Evolutionary conservation across 345 rosid species (phyloP), one percentile per base, ranked within the genome.

Genomic region (Salix brachista): DNA sequence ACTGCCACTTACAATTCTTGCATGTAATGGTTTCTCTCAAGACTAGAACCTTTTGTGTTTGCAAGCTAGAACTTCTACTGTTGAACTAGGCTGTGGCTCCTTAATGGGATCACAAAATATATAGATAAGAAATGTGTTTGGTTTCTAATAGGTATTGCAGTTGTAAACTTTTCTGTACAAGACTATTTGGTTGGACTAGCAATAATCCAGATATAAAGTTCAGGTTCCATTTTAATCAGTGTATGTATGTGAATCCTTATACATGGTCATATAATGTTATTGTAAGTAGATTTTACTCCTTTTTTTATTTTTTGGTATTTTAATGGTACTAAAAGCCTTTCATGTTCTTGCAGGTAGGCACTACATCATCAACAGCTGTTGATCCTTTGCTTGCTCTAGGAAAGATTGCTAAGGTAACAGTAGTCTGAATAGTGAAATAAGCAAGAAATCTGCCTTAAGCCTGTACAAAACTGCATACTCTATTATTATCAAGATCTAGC

Each of bases 291-390:
- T 5, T 71, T 44, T 60, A 32, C 12, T 19, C 19, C 50, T 13
- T 44, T 44, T 3, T 46, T 12, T 12, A 4, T 14, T 46, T 46
- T 46, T 46, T 46, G 17, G 52, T 13, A 12, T 12, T 13, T 46
- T 46, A 46, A 46, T 14, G 52, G 52, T 46, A 14, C 14, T 69
- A 6, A 14, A 69, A 65, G 41, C 37, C 62, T 76, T 36, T 60
- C 71, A 37, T 76, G 19, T 56, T 70, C 73, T 65, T 78, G 66
- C 83, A 94, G 98, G 92, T 91, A 65, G 98, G 98, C 12, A 90
- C 96, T 52, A 94, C 98, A 75, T 94, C 98, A 13, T 94, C 98
- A 74, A 82, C 98, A 3, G 94, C 97, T 44, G 89, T 89, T 69
- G 98, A 92, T 85, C 96, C 98, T 56, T 83, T 94, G 81, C 84